A percentile compares a stretch with the other conserved stretches of the same genome.
Evolutionary conservation across 129 eudicot genomes (phyloP).

Genomic region (Rutidosis leptorrhynchoides): DNA sequence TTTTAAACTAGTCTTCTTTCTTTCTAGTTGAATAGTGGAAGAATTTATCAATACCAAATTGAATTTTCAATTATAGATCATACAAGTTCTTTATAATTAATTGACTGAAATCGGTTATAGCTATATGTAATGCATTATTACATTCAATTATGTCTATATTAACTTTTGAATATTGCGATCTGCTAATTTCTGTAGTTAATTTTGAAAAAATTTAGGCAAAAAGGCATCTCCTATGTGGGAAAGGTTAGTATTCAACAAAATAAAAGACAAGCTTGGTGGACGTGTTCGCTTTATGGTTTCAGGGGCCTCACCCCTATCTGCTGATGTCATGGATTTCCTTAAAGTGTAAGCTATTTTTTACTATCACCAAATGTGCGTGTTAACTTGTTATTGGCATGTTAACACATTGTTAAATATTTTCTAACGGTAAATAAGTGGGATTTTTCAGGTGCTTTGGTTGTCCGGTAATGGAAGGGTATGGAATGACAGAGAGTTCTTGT

Average conservation of each 20-base stretch:
- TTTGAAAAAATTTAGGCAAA: slow-evolving; percentile 47
- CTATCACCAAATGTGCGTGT: background rate
- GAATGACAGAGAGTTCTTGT: slow-evolving; percentile 85
- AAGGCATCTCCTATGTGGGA: slow-evolving; percentile 84
- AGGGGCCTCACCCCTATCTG: slow-evolving; percentile 83
- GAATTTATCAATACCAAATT: background rate
- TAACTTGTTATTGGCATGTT: background rate
- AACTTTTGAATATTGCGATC: background rate
- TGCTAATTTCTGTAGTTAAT: background rate
- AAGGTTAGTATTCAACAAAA: slow-evolving; percentile 68
- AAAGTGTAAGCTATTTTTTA: slow-evolving; percentile 57
- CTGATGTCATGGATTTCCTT: slow-evolving; percentile 83
- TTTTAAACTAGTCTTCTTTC: background rate
- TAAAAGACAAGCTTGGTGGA: slow-evolving; percentile 79
- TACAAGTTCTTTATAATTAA: background rate
- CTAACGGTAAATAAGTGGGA: slow-evolving; percentile 3
- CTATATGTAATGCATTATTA: background rate
- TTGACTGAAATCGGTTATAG: background rate
- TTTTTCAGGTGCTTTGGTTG: slow-evolving; percentile 77
- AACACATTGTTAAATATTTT: background rate
- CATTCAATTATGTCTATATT: background rate
- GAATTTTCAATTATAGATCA: background rate
- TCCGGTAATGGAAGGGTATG: slow-evolving; percentile 66
- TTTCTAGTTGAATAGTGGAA: background rate
- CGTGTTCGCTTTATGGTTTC: slow-evolving; percentile 77